Base-by-base conservation (phyloP, 176 grass and related monocot genomes). In the Triticum urartu region DNA sequence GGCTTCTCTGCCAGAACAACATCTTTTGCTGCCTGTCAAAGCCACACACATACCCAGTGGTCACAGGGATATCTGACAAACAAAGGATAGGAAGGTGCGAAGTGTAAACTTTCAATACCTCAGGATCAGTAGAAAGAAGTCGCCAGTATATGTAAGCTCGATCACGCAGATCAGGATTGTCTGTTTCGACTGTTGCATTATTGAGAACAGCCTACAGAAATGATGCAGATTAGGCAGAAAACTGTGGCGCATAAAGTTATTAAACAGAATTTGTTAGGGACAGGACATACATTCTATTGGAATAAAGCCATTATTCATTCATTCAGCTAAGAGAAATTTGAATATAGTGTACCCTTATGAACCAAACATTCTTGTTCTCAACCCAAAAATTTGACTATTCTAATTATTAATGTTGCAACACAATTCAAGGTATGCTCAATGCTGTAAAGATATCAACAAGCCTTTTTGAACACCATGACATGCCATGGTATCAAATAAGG, bases 121-220 rank as follows among this genome's bases (percentile, higher is more conserved):
- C 97, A 28, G 97, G 97, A 84, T 99, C 97, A 73, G 92, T 99
- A 81, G 97, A 99, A 87, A 99, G 94, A 93, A 99, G 97, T 84
- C 97, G 94, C 97, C 97, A 99, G 78, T 99, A 99, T 88, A 99
- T 99, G 85, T 99, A 99, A 56, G 97, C 97, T 69, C 97, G 92
- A 72, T 99, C 97, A 7, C 97, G 87, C 89, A 99, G 84, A 91
- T 99, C 97, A 64, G 97, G 97, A 82, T 99, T 99, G 81, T 99
- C 97, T 11, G 97, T 99, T 88, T 99, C 97, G n/a, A 96, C 89
- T 78, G 97, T 99, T 67, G 97, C 97, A 81, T 99, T 96, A 75
- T 99, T 99, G 40, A 99, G 90, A 94, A 99, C 97, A 77, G 92
- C 94, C 97, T 99, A 83, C 70, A 92, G 36, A 34, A 24, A 89